These are phyloP conservation scores for Globisporangium nagaii DNA, from an alignment of 352 stramenopile species.

Conservation along the genomic window DNA sequence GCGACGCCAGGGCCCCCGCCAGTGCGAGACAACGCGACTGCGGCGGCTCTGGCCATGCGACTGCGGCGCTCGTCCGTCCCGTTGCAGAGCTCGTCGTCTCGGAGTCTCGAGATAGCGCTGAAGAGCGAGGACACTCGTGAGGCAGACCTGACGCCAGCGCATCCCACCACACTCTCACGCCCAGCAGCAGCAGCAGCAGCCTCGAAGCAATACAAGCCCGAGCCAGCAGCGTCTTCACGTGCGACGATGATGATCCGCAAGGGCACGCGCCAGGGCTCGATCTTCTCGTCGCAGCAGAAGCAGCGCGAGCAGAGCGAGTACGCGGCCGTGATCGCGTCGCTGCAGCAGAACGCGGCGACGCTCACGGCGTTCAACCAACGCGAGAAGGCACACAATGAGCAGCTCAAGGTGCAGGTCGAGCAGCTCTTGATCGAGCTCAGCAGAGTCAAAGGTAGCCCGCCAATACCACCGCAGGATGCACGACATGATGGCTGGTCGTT, in stretches of 20 bases:
- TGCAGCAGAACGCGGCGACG: slow-evolving; percentile 46
- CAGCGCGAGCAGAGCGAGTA: slow-evolving; percentile 26
- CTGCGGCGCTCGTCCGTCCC: slow-evolving; percentile 3
- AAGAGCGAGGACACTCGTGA: slow-evolving; percentile 7
- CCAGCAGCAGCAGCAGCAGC: neutral
- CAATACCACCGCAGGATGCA: too few species aligned
- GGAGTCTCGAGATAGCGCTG: neutral
- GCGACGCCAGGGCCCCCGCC: neutral
- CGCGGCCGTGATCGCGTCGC: slow-evolving; percentile 14
- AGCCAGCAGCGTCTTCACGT: neutral
- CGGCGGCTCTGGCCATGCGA: neutral
- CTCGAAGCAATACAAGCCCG: neutral
- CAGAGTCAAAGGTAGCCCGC: slow-evolving; percentile 30
- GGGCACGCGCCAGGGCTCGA: slow-evolving; percentile 2
- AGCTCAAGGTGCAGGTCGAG: slow-evolving; percentile 31
- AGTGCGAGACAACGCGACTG: neutral
- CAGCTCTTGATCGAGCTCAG: slow-evolving; percentile 24
- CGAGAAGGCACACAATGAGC: slow-evolving; percentile 38
- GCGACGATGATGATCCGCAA: neutral
- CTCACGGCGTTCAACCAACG: slow-evolving; percentile 38
- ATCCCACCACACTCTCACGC: neutral
- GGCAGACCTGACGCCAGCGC: neutral
- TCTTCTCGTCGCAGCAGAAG: slow-evolving; percentile 21
- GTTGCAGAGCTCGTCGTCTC: neutral
- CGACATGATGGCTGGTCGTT: neutral